phyloP scores from a whole-genome alignment of 345 rosid species.

The Dimocarpus longan region DNA sequence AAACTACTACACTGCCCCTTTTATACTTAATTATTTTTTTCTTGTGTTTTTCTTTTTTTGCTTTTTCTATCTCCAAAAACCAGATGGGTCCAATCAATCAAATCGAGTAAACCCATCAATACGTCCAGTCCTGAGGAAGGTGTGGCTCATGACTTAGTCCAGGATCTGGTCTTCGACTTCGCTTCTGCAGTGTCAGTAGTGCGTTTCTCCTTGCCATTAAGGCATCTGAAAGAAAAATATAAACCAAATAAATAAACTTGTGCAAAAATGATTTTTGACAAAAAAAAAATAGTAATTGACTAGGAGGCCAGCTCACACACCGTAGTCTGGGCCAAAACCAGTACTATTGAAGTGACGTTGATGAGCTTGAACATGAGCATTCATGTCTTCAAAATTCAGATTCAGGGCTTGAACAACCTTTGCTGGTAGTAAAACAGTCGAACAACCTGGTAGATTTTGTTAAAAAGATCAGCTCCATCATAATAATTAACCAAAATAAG shows the following conservation, averaged over 20 bases:
- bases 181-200: slow-evolving; percentile 27
- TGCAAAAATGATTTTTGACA: background rate
- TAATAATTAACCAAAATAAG: too few relatives aligned
- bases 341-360: slow-evolving; percentile 26
- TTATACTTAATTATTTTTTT: background rate
- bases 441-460: slow-evolving; percentile 23
- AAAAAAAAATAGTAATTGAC: background rate
- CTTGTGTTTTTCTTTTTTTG: background rate
- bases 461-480: too few relatives aligned
- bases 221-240: slow-evolving; percentile 35
- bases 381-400: slow-evolving; percentile 35
- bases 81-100: slow-evolving; percentile 6
- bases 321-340: slow-evolving; percentile 32
- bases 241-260: background rate
- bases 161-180: slow-evolving; percentile 27
- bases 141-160: slow-evolving; percentile 38
- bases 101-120: slow-evolving; percentile 26
- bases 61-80: background rate
- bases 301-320: slow-evolving; percentile 15
- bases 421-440: slow-evolving; percentile 46
- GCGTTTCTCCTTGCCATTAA: slow-evolving; percentile 47
- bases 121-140: slow-evolving; percentile 73
- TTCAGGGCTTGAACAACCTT: slow-evolving; percentile 61
- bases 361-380: slow-evolving; percentile 3
- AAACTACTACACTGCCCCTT: background rate